Base-by-base conservation (phyloP, 805 yeast species). In the Metschnikowia chrysomelidarum region DNA sequence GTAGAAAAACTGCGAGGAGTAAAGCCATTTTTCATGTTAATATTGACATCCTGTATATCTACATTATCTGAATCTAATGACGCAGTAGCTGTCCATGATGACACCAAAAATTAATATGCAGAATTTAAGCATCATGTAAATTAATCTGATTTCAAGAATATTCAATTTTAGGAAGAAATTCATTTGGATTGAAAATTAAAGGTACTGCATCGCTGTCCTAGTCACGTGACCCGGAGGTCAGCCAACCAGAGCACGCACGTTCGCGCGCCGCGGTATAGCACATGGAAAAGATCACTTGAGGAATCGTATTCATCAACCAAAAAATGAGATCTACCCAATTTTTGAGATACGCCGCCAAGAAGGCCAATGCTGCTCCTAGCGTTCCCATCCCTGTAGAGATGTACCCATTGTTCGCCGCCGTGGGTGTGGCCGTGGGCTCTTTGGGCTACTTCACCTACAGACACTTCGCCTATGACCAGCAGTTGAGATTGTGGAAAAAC, bases 361-460 rank as follows among this genome's bases (percentile, higher is more conserved):
- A 61, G 50, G 32, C 49, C 24, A 40, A 42, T 25, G 40, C 46
- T 24, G 34, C 42, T 10, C 43, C 31, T 13, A 47, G 49, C 42
- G 42, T 39, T 28, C 40, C 50, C n/a, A 47, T 57, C 19, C 73
- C 73, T 18, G 61, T 66, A 24, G 73, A 67, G 53, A 60, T 67
- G 73, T 62, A 59, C 57, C 73, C 73, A 44, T 66, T 67, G 54
- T 67, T 67, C 41, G 71, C 67, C 41, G 70, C 71, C 36, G 59
- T 62, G 23, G 71, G 60, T 34, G 69, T 64, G 19, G 73, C 73
- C 18, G 36, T 59, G 41, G 46, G 37, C 22, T 66, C 72, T 6
- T 68, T 64, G 36, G 34, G 44, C 39, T 64, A 48, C 56, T 67
- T 67, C 63, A 67, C 73, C 43, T 67, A 67, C 62, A 66, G 72